Conservation (phyloP, 305 asterid species). For the Fraxinus xanthoxyloides region DNA sequence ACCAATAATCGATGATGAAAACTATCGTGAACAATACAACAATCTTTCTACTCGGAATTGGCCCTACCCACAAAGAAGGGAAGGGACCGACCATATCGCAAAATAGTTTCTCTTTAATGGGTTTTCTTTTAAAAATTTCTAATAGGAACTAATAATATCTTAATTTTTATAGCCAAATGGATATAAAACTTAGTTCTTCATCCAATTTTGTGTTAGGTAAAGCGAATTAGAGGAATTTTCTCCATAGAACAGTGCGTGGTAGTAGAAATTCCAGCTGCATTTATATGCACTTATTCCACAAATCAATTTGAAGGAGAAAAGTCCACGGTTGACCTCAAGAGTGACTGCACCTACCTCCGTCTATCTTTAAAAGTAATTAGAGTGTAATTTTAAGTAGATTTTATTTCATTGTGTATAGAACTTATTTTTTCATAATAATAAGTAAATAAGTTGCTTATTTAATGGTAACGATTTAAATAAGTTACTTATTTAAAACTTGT, state of each 20-base stretch:
- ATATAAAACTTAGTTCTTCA: not conserved
- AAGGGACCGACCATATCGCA: not conserved
- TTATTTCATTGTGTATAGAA: not conserved
- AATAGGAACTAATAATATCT: not conserved
- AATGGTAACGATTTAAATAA: not conserved
- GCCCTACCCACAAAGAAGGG: not conserved
- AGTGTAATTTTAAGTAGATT: not conserved
- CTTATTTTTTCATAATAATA: not conserved
- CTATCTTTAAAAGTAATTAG: not conserved
- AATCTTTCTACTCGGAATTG: not conserved
- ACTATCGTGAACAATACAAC: not conserved
- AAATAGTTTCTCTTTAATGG: not conserved
- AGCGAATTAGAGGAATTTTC: not conserved
- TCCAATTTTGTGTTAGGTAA: not conserved
- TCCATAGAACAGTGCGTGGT: not conserved
- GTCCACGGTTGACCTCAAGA: not conserved
- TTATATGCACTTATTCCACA: not conserved
- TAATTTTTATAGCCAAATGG: not conserved
- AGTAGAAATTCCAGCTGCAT: not conserved
- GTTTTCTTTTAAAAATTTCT: not conserved
- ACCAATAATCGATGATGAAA: not conserved
- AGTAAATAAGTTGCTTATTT: not conserved
- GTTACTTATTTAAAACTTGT: not conserved
- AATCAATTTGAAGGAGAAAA: not conserved
- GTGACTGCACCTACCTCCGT: not conserved